Conservation (phyloP, 768 basidiomycete genomes). For the Pseudohyphozyma bogoriensis region DNA sequence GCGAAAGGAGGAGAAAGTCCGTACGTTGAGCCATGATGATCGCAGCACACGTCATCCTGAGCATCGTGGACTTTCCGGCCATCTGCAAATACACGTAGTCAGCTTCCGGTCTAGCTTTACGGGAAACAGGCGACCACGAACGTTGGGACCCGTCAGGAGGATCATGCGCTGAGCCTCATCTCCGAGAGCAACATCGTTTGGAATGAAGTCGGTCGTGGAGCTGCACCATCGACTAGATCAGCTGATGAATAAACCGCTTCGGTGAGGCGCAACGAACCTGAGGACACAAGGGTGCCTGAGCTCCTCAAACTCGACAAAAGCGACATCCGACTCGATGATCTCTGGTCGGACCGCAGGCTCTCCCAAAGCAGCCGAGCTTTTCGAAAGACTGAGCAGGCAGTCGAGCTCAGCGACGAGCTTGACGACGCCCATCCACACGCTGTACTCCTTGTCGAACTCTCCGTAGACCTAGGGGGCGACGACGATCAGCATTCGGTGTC, state of each 20-base stretch:
- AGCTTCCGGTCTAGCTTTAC: neutral
- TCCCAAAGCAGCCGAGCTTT: constrained; percentile 75
- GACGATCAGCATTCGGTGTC: neutral
- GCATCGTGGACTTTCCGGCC: constrained; percentile 47
- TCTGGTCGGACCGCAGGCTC: constrained; percentile 89
- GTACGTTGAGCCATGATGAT: constrained; percentile 50
- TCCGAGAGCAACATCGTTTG: constrained; percentile 83
- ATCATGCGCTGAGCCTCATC: constrained; percentile 59
- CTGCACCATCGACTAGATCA: too few relatives aligned
- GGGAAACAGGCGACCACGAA: constrained; percentile 3
- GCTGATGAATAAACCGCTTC: too few relatives aligned
- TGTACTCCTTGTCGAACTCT: constrained; percentile 71
- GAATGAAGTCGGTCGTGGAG: constrained; percentile 59
- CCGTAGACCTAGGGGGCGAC: constrained; percentile 45
- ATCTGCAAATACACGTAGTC: constrained; percentile 29
- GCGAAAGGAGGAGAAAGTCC: constrained; percentile 1
- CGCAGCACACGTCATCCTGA: constrained; percentile 93
- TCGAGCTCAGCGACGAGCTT: constrained; percentile 90
- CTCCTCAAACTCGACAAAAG: constrained; percentile 77
- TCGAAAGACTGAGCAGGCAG: constrained; percentile 83
- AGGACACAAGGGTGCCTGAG: constrained; percentile 78
- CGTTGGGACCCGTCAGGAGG: constrained; percentile 65
- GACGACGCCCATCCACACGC: constrained; percentile 63
- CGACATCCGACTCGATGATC: constrained; percentile 67
- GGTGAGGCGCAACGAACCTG: constrained; percentile 36